phyloP scores from a whole-genome alignment of 345 rosid species.

The Jatropha curcas region DNA sequence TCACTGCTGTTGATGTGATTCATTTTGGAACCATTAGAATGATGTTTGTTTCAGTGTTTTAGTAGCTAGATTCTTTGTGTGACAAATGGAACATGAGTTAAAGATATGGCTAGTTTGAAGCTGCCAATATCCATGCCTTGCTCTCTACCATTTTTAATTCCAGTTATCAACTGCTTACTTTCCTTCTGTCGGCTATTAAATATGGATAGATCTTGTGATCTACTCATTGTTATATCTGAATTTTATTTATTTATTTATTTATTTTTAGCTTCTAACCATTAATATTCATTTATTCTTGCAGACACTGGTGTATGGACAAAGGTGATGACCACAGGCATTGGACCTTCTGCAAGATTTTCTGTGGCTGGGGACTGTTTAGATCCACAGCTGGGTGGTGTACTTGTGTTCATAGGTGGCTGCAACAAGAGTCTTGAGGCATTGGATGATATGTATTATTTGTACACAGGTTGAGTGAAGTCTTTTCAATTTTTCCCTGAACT shows the following conservation, averaged over 20 bases:
- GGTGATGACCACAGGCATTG: constrained; percentile 64
- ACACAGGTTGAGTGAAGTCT: constrained; percentile 63
- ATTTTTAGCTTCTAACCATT: constrained; percentile 6
- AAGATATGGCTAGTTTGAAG: neutral
- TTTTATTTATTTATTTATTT: too few species aligned
- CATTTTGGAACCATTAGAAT: neutral
- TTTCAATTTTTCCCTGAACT: constrained; percentile 15
- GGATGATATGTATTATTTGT: constrained; percentile 83
- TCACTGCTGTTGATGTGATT: neutral
- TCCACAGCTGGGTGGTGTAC: constrained; percentile 73
- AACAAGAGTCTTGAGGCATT: constrained; percentile 92
- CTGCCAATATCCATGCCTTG: neutral
- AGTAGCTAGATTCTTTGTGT: neutral
- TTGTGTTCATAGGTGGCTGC: constrained; percentile 89
- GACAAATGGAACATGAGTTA: neutral
- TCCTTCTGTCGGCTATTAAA: constrained; percentile 2
- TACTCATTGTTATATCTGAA: neutral
- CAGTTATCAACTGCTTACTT: constrained; percentile 1
- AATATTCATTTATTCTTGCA: constrained; percentile 30
- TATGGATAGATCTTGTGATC: neutral
- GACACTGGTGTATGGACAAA: constrained; percentile 84
- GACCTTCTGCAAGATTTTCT: constrained; percentile 96
- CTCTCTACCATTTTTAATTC: neutral
- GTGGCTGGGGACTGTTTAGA: constrained; percentile 88
- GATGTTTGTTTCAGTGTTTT: neutral